phyloP scores from a whole-genome alignment of 192 early-diverging fungal species.

The Coemansia sp. region DNA sequence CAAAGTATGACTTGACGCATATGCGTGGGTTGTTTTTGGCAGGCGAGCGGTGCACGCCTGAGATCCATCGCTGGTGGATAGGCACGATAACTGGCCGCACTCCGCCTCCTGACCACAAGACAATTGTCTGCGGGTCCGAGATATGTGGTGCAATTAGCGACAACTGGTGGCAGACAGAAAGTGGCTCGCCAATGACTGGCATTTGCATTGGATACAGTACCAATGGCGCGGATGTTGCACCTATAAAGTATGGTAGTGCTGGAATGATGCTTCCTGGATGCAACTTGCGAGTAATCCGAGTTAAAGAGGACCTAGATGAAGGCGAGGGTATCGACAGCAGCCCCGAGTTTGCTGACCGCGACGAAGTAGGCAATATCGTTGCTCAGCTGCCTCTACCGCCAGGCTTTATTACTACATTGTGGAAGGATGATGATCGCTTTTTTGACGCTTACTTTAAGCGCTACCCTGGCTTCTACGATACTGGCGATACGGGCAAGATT shows the following conservation, averaged over 20 bases:
- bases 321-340: slow-evolving; percentile 30
- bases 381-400: slow-evolving; percentile 78
- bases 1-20: slow-evolving; percentile 61
- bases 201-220: slow-evolving; percentile 59
- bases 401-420: slow-evolving; percentile 72
- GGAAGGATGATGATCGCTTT: slow-evolving; percentile 75
- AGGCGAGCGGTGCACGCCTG: slow-evolving; percentile 80
- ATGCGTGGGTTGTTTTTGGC: slow-evolving; percentile 71
- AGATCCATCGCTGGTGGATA: slow-evolving; percentile 65
- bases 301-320: slow-evolving; percentile 54
- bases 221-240: slow-evolving; percentile 30
- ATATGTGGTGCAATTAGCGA: slow-evolving; percentile 64
- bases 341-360: slow-evolving; percentile 52
- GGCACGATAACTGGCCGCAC: slow-evolving; percentile 35
- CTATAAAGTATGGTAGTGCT: slow-evolving; percentile 66
- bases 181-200: slow-evolving; percentile 78
- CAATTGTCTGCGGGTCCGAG: slow-evolving; percentile 24
- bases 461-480: slow-evolving; percentile 81
- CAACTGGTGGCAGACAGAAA: slow-evolving; percentile 90
- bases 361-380: slow-evolving; percentile 73
- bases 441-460: slow-evolving; percentile 66
- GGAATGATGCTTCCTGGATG: slow-evolving; percentile 78
- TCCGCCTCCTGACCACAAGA: slow-evolving; percentile 8
- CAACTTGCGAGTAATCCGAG: slow-evolving; percentile 62
- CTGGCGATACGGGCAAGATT: slow-evolving; percentile 77